Percentiles rank a stretch among this genome's conserved stretches.
Evolutionary conservation across 2,329 filamentous ascomycete species (phyloP).

Genomic region (Alternaria ethzedia): DNA sequence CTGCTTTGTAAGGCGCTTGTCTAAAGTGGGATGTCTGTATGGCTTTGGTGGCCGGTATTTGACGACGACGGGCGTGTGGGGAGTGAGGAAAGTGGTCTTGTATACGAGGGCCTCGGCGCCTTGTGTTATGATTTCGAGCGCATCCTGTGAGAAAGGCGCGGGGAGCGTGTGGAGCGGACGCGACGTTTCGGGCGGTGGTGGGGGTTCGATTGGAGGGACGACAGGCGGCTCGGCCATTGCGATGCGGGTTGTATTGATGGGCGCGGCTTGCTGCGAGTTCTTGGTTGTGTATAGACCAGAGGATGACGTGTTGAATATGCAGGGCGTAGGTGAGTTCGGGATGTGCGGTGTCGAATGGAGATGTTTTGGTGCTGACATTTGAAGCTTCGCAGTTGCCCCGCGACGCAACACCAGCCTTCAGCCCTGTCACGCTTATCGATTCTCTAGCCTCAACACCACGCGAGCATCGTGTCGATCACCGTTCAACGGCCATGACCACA

Average conservation of each 20-base stretch:
- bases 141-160: conserved; percentile 55
- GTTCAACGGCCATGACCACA: conserved; percentile 2
- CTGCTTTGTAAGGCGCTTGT: conserved; percentile 83
- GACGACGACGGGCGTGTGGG: conserved; percentile 73
- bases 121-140: conserved; percentile 79
- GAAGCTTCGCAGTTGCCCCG: conserved; percentile 16
- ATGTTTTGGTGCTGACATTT: background rate
- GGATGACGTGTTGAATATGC: background rate
- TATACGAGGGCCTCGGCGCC: conserved; percentile 96
- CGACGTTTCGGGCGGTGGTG: conserved; percentile 24
- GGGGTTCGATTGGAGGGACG: conserved; percentile 24
- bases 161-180: conserved; percentile 38
- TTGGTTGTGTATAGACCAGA: background rate
- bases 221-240: conserved; percentile 32
- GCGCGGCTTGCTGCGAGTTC: background rate
- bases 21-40: conserved; percentile 89
- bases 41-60: conserved; percentile 92
- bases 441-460: conserved; percentile 19
- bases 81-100: conserved; percentile 78
- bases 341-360: background rate
- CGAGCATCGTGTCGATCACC: conserved; percentile 18
- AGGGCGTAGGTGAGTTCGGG: background rate
- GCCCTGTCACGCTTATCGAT: conserved; percentile 24
- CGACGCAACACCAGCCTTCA: conserved; percentile 9
- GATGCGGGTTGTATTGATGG: background rate